These are phyloP conservation scores for Eucalyptus pauciflora DNA, from an alignment of 345 rosid species.

Conservation along the genomic window DNA sequence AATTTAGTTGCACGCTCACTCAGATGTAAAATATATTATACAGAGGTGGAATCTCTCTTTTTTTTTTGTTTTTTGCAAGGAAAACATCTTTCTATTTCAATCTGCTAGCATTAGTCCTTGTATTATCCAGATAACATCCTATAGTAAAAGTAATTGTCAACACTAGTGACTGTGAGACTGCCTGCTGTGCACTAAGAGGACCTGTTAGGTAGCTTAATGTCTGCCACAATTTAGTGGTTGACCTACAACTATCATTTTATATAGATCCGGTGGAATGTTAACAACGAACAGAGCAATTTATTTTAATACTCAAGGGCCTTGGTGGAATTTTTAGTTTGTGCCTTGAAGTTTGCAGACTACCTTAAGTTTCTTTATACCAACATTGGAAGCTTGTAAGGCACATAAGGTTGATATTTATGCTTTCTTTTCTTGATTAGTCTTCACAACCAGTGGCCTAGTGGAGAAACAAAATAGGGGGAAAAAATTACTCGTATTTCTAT, in stretches of 20 bases:
- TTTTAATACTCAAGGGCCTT: neutral
- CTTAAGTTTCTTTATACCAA: neutral
- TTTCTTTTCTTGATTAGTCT: neutral
- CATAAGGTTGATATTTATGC: neutral
- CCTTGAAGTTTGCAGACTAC: neutral
- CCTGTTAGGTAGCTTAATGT: neutral
- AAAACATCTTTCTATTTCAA: neutral
- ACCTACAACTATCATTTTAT: neutral
- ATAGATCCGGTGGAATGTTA: neutral
- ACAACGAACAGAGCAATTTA: neutral
- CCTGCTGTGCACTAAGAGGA: neutral
- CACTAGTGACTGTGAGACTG: neutral
- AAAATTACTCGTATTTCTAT: neutral
- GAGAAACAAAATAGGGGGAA: neutral
- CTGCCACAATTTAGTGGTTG: neutral
- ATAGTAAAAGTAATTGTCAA: neutral
- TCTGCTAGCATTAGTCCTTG: neutral
- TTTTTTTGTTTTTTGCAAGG: neutral
- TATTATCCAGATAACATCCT: neutral
- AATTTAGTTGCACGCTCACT: neutral
- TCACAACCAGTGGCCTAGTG: neutral
- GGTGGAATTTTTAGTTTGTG: neutral
- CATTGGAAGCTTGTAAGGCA: neutral
- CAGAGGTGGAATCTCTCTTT: neutral
- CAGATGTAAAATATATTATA: neutral